Base-by-base conservation (phyloP, 495 filamentous ascomycete genomes). In the Lineolata rhizophorae region DNA sequence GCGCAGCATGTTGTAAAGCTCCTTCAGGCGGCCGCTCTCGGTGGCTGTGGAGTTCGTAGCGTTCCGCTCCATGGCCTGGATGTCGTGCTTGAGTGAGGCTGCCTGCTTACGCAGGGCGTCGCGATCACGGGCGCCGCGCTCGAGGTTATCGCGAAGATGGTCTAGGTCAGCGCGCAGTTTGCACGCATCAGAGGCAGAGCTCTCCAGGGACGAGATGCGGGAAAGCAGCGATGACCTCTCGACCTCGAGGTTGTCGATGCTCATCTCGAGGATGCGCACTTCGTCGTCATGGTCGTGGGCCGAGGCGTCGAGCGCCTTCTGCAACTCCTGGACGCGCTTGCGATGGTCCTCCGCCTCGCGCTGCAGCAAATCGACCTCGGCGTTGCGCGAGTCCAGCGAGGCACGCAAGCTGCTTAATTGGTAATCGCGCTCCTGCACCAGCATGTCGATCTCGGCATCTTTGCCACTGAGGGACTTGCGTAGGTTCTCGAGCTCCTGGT, bases 161-260 rank as follows among this genome's bases (percentile, higher is more conserved):
- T n/a, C n/a, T n/a, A n/a, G n/a, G n/a, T n/a, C n/a, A n/a, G n/a
- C n/a, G n/a, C n/a, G n/a, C n/a, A n/a, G n/a, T n/a, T n/a, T n/a
- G n/a, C n/a, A n/a, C n/a, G n/a, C n/a, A n/a, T n/a, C n/a, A n/a
- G n/a, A n/a, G n/a, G n/a, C n/a, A n/a, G n/a, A n/a, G 22, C 22
- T 6, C 22, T 77, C 69, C 3, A 78, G 54, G 20, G 61, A 51
- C 17, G 51, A 49, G 20, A 75, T 57, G 16, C 64, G 62, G 15
- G 55, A 57, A 38, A 68, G 65, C 34, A 65, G 60, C 17, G 52
- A 55, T 15, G 51, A 52, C 35, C 57, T 60, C 34, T 55, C 40
- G 26, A 48, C 41, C 32, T 49, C 26, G 18, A 46, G 36, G 16
- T 58, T 48, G 17, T 53, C 48, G 22, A 52, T 35, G 24, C 44